Conservation (phyloP, 768 basidiomycete species). For the Chalciporus chontae region DNA sequence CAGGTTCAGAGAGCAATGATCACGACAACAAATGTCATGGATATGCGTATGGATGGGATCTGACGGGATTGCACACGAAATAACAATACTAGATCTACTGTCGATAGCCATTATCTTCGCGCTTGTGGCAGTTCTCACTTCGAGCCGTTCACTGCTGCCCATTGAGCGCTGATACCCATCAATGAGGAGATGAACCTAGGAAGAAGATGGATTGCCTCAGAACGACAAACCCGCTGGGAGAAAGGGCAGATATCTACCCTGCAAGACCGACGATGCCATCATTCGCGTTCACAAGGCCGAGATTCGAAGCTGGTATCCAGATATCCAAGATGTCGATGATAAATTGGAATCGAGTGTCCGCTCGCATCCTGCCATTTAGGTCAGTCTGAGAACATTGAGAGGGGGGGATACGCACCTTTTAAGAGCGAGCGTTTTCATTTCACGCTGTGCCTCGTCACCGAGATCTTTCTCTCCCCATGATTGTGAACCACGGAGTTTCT, state of each 20-base stretch:
- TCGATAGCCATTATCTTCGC: neutral
- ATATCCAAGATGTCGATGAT: constrained; percentile 82
- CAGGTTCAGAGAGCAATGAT: neutral
- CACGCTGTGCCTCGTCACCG: constrained; percentile 60
- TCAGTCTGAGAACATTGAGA: constrained; percentile 2
- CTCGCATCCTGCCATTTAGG: constrained; percentile 47
- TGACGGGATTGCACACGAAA: neutral
- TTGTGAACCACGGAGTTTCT: constrained; percentile 43
- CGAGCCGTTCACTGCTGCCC: constrained; percentile 47
- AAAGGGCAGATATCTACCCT: constrained; percentile 51
- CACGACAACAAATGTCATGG: neutral
- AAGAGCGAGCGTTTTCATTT: constrained; percentile 57
- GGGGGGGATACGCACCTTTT: constrained; percentile 40
- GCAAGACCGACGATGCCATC: constrained; percentile 84
- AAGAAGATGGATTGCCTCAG: neutral
- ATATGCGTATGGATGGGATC: constrained; percentile 8
- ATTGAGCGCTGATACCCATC: constrained; percentile 65
- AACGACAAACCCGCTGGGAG: too few species aligned
- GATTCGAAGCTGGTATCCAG: constrained; percentile 83
- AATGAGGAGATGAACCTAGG: constrained; percentile 65
- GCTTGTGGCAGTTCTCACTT: constrained; percentile 29
- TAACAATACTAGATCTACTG: neutral
- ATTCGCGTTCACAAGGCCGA: constrained; percentile 71
- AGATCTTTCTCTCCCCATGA: constrained; percentile 64
- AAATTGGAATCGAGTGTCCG: constrained; percentile 72